These are phyloP conservation scores for Exophiala viscosa DNA, from an alignment of 2,329 filamentous ascomycete genomes.

Conservation along the genomic window DNA sequence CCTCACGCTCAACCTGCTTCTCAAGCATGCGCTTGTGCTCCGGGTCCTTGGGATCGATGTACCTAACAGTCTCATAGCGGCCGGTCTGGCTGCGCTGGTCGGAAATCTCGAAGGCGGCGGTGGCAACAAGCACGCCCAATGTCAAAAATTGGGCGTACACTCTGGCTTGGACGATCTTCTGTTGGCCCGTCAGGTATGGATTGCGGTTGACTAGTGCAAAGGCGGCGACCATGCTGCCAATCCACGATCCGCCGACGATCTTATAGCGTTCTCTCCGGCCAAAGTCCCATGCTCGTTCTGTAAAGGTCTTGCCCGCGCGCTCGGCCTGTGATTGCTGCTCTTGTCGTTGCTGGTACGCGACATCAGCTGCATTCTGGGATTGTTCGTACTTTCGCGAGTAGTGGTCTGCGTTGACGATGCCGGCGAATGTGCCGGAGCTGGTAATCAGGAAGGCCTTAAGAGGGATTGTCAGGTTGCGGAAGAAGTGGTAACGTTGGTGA, in stretches of 20 bases:
- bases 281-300: slow-evolving; percentile 66
- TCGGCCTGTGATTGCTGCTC: slow-evolving; percentile 55
- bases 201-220: slow-evolving; percentile 74
- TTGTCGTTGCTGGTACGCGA: slow-evolving; percentile 62
- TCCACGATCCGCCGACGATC: slow-evolving; percentile 78
- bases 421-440: slow-evolving; percentile 74
- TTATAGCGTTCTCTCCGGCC: slow-evolving; percentile 77
- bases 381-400: slow-evolving; percentile 69
- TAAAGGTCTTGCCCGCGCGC: slow-evolving; percentile 53
- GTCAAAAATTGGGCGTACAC: slow-evolving; percentile 91
- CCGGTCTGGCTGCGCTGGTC: slow-evolving; percentile 76
- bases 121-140: slow-evolving; percentile 75
- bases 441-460: slow-evolving; percentile 88
- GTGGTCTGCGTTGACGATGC: slow-evolving; percentile 82
- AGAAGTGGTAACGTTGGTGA: slow-evolving; percentile 67
- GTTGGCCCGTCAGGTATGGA: slow-evolving; percentile 66
- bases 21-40: slow-evolving; percentile 79
- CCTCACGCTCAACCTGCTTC: slow-evolving; percentile 59
- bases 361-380: slow-evolving; percentile 62
- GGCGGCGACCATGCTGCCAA: slow-evolving; percentile 72
- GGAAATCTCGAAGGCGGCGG: slow-evolving; percentile 73
- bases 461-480: slow-evolving; percentile 78
- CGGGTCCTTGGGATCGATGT: slow-evolving; percentile 75
- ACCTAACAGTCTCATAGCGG: slow-evolving; percentile 64
- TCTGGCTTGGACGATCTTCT: slow-evolving; percentile 92